Base-by-base conservation (phyloP, 2,329 filamentous ascomycete species). In the Aspergillus clavatus region DNA sequence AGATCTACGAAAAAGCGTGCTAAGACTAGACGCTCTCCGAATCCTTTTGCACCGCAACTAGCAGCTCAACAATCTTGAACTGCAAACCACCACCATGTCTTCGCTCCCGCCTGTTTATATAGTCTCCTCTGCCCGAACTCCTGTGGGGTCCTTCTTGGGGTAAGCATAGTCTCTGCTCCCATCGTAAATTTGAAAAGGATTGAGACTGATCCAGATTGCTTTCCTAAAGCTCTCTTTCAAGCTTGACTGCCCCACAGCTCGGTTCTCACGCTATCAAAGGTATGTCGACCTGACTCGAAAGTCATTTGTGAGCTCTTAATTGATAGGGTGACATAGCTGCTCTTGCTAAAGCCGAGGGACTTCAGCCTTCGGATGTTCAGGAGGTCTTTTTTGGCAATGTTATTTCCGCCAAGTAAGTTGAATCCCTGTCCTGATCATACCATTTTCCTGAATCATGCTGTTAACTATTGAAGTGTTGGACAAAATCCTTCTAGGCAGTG, bases 381-480 rank as follows among this genome's bases (percentile, higher is more conserved):
- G 93, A 98, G 71, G 89, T 98, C 66, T 94, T 93, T 78, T 94
- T 96, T 66, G 93, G 93, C 71, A 98, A 98, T 77, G 93, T 98
- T 57, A 81, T 98, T 62, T 95, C 90, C 48, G 93, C 91, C 69
- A 90, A 91, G 90, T 95, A 79, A 60, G 78, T 63, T 28, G 12
- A 14, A 12, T 11, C 5, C 28, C 52, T 42, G 31, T 43, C 14
- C 23, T 38, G 38, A 26, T 29, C 24, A 18, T 33, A 27, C 44
- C 38, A 26, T 23, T 27, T 28, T 33, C 3, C 40, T 27, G 8
- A 31, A 38, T 40, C 40, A 40, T 45, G 28, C 39, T 50, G 21
- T 52, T 35, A 43, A 11, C 50, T 53, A 58, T 38, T 38, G 12
- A 38, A 95, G 90, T 70, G 80, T 97, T 59, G 93, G 93, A 54